A percentile compares a stretch with the other conserved stretches of the same genome.
Conservation (phyloP, 2,329 filamentous ascomycete species). For the Aspergillus terreus region DNA sequence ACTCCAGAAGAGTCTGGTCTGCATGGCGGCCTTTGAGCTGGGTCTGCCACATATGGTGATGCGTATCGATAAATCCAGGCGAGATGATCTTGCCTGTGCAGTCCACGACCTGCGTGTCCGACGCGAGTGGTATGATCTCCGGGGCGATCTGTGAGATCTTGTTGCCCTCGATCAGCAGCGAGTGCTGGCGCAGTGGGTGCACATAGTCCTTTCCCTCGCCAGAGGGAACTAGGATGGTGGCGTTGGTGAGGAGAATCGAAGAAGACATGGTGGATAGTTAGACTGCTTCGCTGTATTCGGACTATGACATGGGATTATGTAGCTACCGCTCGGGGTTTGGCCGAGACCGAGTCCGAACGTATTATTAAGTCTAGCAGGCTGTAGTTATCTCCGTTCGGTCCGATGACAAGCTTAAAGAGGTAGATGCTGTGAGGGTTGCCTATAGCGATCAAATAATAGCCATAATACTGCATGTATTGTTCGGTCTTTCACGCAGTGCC, state of each 20-base stretch:
- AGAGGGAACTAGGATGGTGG: slow-evolving; percentile 13
- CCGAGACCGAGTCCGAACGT: too few relatives aligned
- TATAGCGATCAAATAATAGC: too few relatives aligned
- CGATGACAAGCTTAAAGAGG: too few relatives aligned
- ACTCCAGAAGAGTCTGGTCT: slow-evolving; percentile 42
- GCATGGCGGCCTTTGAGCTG: slow-evolving; percentile 37
- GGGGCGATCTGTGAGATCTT: slow-evolving; percentile 17
- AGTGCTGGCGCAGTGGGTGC: slow-evolving; percentile 3
- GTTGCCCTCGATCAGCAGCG: slow-evolving; percentile 19
- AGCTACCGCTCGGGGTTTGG: neutral
- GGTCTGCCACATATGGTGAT: slow-evolving; percentile 46
- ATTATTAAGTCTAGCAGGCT: too few relatives aligned
- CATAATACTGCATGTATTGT: too few relatives aligned
- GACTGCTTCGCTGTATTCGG: neutral
- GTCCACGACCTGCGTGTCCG: slow-evolving; percentile 33
- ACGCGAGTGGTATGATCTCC: slow-evolving; percentile 8
- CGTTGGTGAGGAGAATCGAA: slow-evolving; percentile 16
- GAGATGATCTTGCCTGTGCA: slow-evolving; percentile 32
- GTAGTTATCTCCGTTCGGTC: too few relatives aligned
- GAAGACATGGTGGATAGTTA: neutral
- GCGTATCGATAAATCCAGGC: slow-evolving; percentile 35
- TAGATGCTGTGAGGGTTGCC: too few relatives aligned
- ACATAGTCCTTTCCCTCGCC: slow-evolving; percentile 14
- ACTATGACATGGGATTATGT: neutral
- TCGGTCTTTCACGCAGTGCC: too few relatives aligned